A percentile compares a stretch with the other conserved stretches of the same genome.
Evolutionary conservation across 345 rosid genomes (phyloP).

Genomic region (Leavenworthia alabamica): DNA sequence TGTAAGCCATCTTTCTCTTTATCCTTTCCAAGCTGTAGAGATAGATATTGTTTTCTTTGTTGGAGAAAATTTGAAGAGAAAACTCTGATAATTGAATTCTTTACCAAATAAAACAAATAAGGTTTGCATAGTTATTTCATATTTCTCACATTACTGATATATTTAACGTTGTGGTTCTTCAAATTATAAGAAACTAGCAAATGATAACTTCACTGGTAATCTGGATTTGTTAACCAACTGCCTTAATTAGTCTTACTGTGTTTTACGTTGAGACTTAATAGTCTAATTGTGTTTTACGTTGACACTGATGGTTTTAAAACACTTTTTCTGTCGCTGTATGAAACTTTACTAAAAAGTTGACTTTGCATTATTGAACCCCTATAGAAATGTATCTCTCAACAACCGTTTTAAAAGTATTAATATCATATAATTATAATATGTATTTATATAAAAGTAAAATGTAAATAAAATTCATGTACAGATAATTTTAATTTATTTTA

Average conservation of each 20-base stretch:
- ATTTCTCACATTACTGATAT: background rate
- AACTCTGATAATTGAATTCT: background rate
- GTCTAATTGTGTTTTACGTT: conserved; percentile 66
- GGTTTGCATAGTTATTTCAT: background rate
- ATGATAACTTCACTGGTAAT: conserved; percentile 77
- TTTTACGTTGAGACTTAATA: no score
- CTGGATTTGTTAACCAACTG: conserved; percentile 58
- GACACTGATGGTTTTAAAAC: background rate
- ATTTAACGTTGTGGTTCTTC: conserved; percentile 38
- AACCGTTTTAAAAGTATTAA: no score
- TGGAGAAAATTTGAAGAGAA: background rate
- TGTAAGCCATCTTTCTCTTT: conserved; percentile 42
- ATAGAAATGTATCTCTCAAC: conserved; percentile 86
- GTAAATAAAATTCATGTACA: no score
- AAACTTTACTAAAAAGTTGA: background rate
- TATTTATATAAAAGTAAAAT: no score
- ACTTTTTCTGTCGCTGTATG: background rate
- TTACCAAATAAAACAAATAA: no score
- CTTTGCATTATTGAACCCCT: background rate
- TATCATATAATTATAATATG: no score
- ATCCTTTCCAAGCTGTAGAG: background rate
- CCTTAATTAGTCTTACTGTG: no score
- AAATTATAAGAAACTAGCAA: conserved; percentile 67
- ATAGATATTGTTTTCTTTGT: background rate
- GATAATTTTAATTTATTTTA: no score